A percentile compares a stretch with the other conserved stretches of the same genome.
Evolutionary conservation across 2,329 filamentous ascomycete genomes (phyloP).

Genomic region (Bipolaris victoriae): DNA sequence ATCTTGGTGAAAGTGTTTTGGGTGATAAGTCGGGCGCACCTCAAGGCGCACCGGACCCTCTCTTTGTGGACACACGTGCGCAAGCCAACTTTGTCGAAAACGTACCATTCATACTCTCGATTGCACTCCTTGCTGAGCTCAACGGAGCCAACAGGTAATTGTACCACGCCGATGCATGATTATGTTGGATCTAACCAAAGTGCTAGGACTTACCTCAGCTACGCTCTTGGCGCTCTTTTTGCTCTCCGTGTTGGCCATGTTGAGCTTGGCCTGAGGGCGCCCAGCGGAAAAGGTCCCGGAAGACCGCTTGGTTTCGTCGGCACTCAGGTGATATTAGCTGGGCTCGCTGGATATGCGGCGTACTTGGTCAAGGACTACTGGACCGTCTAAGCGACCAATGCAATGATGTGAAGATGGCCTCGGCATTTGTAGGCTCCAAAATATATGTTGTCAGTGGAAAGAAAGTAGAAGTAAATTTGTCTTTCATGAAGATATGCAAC

Average conservation of each 20-base stretch:
- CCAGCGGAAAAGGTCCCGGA: slow-evolving; percentile 31
- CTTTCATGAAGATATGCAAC: neutral
- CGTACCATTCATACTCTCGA: slow-evolving; percentile 49
- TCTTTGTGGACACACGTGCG: slow-evolving; percentile 47
- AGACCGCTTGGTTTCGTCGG: slow-evolving; percentile 40
- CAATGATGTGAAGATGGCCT: neutral
- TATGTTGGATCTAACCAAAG: slow-evolving; percentile 2
- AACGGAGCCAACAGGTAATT: slow-evolving; percentile 51
- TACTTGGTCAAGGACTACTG: slow-evolving; percentile 43
- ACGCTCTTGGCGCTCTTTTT: slow-evolving; percentile 48
- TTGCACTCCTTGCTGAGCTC: slow-evolving; percentile 53
- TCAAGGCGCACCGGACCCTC: slow-evolving; percentile 30
- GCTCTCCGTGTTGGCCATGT: slow-evolving; percentile 49
- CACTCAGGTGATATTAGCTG: slow-evolving; percentile 37
- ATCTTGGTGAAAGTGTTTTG: slow-evolving; percentile 25
- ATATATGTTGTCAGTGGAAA: neutral
- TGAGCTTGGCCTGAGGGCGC: slow-evolving; percentile 48
- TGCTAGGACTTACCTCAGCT: slow-evolving; percentile 44
- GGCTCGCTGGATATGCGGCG: slow-evolving; percentile 39
- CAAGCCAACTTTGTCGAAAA: slow-evolving; percentile 55
- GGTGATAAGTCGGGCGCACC: slow-evolving; percentile 31
- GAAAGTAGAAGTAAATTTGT: neutral
- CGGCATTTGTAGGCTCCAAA: neutral
- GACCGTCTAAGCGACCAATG: slow-evolving; percentile 19
- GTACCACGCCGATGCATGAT: neutral